A percentile compares a stretch with the other conserved stretches of the same genome.
Conservation (phyloP, 2,329 filamentous ascomycete species). For the Hymenoscyphus salicellus region DNA sequence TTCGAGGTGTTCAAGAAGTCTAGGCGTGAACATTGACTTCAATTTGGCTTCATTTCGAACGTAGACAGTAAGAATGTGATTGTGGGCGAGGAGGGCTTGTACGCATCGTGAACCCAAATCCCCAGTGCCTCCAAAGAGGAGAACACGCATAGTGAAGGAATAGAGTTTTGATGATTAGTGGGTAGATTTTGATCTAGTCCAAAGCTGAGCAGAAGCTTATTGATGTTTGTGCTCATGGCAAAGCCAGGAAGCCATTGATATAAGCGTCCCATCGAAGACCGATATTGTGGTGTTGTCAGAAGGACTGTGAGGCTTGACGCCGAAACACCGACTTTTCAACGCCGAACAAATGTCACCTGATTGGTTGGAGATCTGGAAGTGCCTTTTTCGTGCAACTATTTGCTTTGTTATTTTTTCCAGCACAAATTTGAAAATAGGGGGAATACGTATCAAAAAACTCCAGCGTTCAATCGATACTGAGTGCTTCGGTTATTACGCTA, state of each 20-base stretch:
- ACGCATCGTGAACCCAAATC: slow-evolving; percentile 40
- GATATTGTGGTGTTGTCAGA: neutral
- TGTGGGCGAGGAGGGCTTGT: slow-evolving; percentile 36
- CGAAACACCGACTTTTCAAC: too few species aligned
- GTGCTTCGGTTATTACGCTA: too few species aligned
- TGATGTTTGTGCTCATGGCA: too few species aligned
- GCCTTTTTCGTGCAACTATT: too few species aligned
- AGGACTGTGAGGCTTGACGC: too few species aligned
- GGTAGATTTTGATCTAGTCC: neutral
- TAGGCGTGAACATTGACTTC: slow-evolving; percentile 35
- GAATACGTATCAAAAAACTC: too few species aligned
- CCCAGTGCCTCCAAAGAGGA: slow-evolving; percentile 42
- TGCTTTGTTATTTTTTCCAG: too few species aligned
- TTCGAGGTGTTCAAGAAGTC: slow-evolving; percentile 33
- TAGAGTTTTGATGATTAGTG: neutral
- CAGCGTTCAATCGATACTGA: too few species aligned
- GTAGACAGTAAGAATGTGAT: slow-evolving; percentile 40
- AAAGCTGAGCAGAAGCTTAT: too few species aligned
- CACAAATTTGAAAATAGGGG: too few species aligned
- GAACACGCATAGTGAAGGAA: slow-evolving; percentile 38
- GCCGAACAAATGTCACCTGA: too few species aligned
- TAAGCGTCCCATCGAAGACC: neutral
- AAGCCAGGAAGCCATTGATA: neutral
- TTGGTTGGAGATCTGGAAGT: too few species aligned
- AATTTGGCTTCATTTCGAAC: slow-evolving; percentile 42